Evolutionary conservation across 108 stramenopile species (phyloP), one percentile per base, ranked within the genome.

Genomic region (Nitzschia sp.): DNA sequence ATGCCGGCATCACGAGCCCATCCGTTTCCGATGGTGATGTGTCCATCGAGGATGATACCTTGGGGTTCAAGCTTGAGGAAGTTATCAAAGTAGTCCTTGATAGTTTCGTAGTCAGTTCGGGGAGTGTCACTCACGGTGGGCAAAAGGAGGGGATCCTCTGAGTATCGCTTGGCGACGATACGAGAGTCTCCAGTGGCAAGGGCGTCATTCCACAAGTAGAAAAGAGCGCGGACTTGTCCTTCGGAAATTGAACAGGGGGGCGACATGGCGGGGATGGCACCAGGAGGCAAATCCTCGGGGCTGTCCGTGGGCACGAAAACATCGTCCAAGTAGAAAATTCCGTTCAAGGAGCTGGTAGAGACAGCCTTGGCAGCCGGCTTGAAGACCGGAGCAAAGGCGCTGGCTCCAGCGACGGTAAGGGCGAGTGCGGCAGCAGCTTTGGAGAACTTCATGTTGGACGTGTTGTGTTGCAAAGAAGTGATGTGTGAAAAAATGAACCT

Each of bases 31-130:
- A 86, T 79, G 41, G 59, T 70, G 55, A 83, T 75, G 50, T 86
- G 48, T 16, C 82, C 85, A 15, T 83, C 80, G 25, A 79, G 44
- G 66, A 86, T 83, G 28, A 69, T 74, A 9, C 85, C 85, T 61
- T 83, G 82, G 23, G 85, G 82, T 68, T 86, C 45, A 32, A 71
- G 71, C 58, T 61, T 55, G 41, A 83, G 71, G 74, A 86, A 86
- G 22, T 73, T 61, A 56, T 81, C 85, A 64, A 86, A 86, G 73
- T 86, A 86, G 59, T 86, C 80, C 68, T 86, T 81, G 61, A 86
- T 82, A 17, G 68, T 59, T 31, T 69, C 82, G 44, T 64, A 83
- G 52, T 83, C 78, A 15, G 80, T 81, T 33, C 85, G 77, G 13
- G 85, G 85, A 22, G 22, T 45, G 45, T 86, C 85, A 36, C 79